Evolutionary conservation across 1,284 basidiomycete species (phyloP), one percentile per base, ranked within the genome.

Genomic region (Pseudozyma flocculosa): DNA sequence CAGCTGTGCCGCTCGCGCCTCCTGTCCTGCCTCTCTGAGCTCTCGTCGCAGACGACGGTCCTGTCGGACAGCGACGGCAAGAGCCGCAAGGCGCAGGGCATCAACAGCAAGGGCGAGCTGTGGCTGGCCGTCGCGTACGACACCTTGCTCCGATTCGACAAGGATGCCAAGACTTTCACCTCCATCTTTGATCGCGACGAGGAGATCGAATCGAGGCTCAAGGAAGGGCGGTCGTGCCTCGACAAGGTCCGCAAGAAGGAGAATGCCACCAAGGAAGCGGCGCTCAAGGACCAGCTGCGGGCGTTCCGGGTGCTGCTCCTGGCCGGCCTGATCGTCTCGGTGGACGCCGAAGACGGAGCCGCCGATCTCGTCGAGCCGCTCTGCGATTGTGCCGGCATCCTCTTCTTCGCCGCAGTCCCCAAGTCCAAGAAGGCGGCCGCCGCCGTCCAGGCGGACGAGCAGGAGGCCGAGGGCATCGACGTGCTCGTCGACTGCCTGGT

Each of bases 401-500:
- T 73, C 19, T 68, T 72, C 53, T 40, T 58, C 21, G 50, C 56
- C 11, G 1, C 52, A 7, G 23, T 46, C 18, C 44, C 48, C 41
- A 43, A 61, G 51, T 23, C 39, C 19, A 61, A 65, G 51, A 49
- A 34, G 83, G 61, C 78, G 79, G 29, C 68, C 10, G 74, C 75
- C 15, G 71, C 79, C 0, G 82, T 79, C 19, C n/a, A n/a, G n/a
- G 74, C 73, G 1, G 73, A 80, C 15, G 78, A 79, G 11, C 81
- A 57, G 4, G 81, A 80, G 23, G 80, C 81, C 19, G 79, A 84
- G 39, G 86, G 90, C 1, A 85, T 93, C 46, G 92, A 95, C 68
- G 79, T 92, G 30, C 82, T 97, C 36, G 86, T 93, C 43, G 93
- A 97, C 73, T 84, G 85, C 22, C 84, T 97, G 53, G 88, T 97